Evolutionary conservation across 78 protist species (phyloP).

Genomic region (Dictyostelium citrinum): DNA sequence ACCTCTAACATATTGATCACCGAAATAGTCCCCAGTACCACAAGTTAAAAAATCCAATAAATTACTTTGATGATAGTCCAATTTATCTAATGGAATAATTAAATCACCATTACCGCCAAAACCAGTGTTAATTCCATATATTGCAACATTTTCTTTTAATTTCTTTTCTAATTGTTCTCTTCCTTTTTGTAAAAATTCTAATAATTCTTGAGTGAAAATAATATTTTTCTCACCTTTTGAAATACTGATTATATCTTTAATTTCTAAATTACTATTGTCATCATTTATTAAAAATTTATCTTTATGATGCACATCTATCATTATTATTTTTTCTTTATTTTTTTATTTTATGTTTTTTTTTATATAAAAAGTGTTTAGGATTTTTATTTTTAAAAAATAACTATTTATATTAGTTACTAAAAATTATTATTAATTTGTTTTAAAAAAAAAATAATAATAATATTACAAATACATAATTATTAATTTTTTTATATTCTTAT

Average conservation of each 20-base stretch:
- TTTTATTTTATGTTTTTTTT: too few relatives aligned
- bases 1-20: neutral
- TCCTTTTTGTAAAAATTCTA: neutral
- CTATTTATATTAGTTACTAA: too few relatives aligned
- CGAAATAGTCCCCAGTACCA: neutral
- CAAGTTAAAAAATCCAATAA: neutral
- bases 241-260: neutral
- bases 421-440: too few relatives aligned
- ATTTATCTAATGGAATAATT: neutral
- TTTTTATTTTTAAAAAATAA: too few relatives aligned
- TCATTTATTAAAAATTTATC: neutral
- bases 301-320: neutral
- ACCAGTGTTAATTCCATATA: conserved; percentile 7
- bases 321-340: too few relatives aligned
- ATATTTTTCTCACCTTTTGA: neutral
- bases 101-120: conserved; percentile 18
- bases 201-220: neutral
- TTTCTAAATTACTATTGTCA: neutral
- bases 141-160: neutral
- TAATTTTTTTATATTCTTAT: too few relatives aligned
- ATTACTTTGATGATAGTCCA: neutral
- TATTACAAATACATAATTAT: too few relatives aligned
- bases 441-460: too few relatives aligned
- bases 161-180: neutral
- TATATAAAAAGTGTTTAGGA: too few relatives aligned